Evolutionary conservation across 2,329 filamentous ascomycete genomes (phyloP).

Genomic region (Septoria linicola): DNA sequence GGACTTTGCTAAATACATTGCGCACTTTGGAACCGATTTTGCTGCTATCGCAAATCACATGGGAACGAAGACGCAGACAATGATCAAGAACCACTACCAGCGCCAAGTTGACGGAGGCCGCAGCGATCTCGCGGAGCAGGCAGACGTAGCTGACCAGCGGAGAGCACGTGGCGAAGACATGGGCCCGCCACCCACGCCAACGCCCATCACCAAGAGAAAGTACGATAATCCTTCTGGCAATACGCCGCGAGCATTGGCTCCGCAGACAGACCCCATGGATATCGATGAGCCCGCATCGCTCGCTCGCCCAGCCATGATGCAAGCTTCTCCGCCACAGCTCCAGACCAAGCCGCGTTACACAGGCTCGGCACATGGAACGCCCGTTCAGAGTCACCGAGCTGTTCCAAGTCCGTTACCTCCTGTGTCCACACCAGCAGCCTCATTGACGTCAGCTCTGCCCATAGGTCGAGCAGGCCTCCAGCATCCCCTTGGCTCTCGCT

Average conservation of each 20-base stretch:
- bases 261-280: constrained; percentile 44
- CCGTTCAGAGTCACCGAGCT: constrained; percentile 31
- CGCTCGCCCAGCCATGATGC: constrained; percentile 27
- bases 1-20: constrained; percentile 71
- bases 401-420: constrained; percentile 32
- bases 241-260: constrained; percentile 46
- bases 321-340: constrained; percentile 40
- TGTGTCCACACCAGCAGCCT: constrained; percentile 26
- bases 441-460: constrained; percentile 28
- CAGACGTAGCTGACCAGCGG: constrained; percentile 44
- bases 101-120: constrained; percentile 47
- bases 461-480: constrained; percentile 27
- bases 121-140: constrained; percentile 44
- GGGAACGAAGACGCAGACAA: constrained; percentile 81
- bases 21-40: constrained; percentile 78
- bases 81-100: constrained; percentile 64
- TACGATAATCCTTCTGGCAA: constrained; percentile 45
- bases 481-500: constrained; percentile 34
- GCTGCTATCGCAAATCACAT: constrained; percentile 71
- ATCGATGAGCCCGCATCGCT: constrained; percentile 40
- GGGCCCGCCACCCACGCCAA: constrained; percentile 51
- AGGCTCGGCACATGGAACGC: constrained; percentile 35
- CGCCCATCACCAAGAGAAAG: constrained; percentile 48
- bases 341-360: constrained; percentile 35
- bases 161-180: constrained; percentile 47